A percentile compares a stretch with the other conserved stretches of the same genome.
phyloP scores from a whole-genome alignment of 176 grass and related monocot genomes.

The Avena insularis region DNA sequence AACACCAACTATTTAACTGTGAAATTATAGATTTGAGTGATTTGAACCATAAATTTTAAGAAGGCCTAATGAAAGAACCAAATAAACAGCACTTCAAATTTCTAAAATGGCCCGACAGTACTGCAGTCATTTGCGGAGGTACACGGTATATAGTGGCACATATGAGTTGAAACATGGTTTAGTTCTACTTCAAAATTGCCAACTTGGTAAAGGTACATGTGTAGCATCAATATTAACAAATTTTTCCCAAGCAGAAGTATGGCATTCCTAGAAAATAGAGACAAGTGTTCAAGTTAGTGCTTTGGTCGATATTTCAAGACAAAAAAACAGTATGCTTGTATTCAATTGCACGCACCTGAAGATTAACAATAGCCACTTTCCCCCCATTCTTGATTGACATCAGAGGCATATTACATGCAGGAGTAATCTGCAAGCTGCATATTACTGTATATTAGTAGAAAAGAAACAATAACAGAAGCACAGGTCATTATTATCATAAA shows the following conservation, averaged over 20 bases:
- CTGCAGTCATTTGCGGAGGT: conserved; percentile 16
- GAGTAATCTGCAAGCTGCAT: conserved; percentile 92
- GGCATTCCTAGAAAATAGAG: background rate
- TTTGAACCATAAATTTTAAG: background rate
- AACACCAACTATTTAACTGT: background rate
- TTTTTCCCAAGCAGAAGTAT: background rate
- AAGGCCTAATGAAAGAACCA: background rate
- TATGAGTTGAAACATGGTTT: conserved; percentile 6
- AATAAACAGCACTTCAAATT: conserved; percentile 19
- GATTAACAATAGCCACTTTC: conserved; percentile 88
- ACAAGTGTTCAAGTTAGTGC: conserved; percentile 1
- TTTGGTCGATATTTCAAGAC: conserved; percentile 13
- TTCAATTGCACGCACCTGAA: conserved; percentile 70
- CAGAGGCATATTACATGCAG: conserved; percentile 94
- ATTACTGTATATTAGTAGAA: conserved; percentile 41
- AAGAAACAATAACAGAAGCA: conserved; percentile 28
- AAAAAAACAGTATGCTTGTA: background rate
- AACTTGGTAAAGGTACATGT: background rate
- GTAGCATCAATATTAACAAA: conserved; percentile 1
- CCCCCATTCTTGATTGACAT: conserved; percentile 76
- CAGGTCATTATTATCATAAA: conserved; percentile 27
- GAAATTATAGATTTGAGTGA: background rate
- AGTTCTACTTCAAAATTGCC: background rate
- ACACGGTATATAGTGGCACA: conserved; percentile 14
- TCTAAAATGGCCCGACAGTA: background rate